Conservation (phyloP, 495 filamentous ascomycete species). For the Chaetomium fimeti region DNA sequence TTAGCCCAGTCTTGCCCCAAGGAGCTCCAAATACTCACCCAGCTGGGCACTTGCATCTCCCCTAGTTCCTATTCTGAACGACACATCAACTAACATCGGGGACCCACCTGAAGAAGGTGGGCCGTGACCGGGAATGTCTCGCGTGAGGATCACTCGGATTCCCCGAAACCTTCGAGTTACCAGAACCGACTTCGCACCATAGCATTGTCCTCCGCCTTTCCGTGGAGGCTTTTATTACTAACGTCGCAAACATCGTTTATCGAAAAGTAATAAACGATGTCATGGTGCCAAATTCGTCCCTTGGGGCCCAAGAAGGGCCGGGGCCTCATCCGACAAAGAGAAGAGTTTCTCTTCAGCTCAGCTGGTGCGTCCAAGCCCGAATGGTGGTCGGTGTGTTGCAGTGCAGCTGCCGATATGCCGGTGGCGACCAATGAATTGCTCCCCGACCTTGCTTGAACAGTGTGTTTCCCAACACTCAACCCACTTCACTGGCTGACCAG, state of each 20-base stretch:
- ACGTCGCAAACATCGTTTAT: no score
- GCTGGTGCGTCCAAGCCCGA: neutral
- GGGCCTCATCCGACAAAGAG: neutral
- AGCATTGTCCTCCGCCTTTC: neutral
- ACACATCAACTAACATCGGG: slow-evolving; percentile 1
- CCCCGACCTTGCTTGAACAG: neutral
- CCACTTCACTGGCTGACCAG: neutral
- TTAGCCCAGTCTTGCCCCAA: neutral
- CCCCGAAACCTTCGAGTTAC: no score
- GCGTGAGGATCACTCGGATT: neutral
- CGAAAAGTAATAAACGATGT: neutral
- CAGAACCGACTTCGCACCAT: no score
- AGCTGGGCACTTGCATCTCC: neutral
- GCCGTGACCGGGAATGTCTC: neutral
- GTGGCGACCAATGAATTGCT: slow-evolving; percentile 2
- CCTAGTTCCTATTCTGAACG: neutral
- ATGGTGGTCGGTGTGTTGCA: neutral
- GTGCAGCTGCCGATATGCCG: neutral
- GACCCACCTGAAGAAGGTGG: slow-evolving; percentile 6
- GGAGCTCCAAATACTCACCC: neutral
- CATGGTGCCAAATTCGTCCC: neutral
- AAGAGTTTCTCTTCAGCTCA: neutral
- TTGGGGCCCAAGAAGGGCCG: neutral
- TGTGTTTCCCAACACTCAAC: neutral
- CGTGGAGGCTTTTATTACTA: neutral